These are phyloP conservation scores for Boechera divaricarpa DNA, from an alignment of 345 rosid species.

Conservation along the genomic window DNA sequence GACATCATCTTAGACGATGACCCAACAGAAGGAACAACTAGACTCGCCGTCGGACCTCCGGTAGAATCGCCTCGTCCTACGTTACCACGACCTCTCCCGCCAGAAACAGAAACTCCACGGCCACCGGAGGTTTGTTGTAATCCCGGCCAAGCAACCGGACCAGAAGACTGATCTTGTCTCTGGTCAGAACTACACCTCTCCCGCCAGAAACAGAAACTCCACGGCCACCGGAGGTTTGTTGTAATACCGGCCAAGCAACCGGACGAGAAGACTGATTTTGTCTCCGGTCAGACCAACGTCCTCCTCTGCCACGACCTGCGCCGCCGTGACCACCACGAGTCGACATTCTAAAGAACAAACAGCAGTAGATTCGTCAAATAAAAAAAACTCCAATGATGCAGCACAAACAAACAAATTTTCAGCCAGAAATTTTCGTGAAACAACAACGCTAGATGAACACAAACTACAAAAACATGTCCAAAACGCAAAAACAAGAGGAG, in stretches of 20 bases:
- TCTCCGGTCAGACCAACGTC: background rate
- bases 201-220: constrained; percentile 6
- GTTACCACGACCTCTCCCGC: background rate
- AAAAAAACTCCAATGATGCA: background rate
- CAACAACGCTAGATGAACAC: background rate
- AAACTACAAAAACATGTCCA: background rate
- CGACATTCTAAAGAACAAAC: constrained; percentile 20
- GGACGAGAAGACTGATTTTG: too few relatives aligned
- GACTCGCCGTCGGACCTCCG: background rate
- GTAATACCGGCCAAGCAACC: background rate
- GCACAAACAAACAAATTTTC: background rate
- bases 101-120: constrained; percentile 14
- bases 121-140: constrained; percentile 27
- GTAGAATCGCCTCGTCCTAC: background rate
- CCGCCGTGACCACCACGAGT: constrained; percentile 35
- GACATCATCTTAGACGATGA: background rate
- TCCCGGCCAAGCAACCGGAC: background rate
- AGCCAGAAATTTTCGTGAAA: background rate
- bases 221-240: constrained; percentile 24
- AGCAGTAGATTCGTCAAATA: background rate
- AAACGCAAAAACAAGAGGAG: background rate
- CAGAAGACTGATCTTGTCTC: too few relatives aligned
- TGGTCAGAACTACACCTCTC: background rate
- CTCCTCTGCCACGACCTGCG: background rate
- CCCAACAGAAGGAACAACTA: background rate